These are phyloP conservation scores for Yarrowia galli DNA, from an alignment of 1,139 yeast genomes.

Conservation along the genomic window DNA sequence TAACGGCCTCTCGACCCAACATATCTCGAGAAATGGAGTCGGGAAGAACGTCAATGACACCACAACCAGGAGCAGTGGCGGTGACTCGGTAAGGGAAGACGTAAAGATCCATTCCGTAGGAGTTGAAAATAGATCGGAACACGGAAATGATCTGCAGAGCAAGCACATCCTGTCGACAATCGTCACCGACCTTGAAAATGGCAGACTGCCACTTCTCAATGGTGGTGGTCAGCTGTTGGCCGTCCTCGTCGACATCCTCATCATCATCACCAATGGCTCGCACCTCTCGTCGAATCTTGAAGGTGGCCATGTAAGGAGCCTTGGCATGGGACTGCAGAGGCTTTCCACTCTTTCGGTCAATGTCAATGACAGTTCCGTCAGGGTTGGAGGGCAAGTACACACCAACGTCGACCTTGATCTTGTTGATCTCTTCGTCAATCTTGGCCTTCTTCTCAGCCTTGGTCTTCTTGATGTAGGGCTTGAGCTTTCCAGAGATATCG, in stretches of 20 bases:
- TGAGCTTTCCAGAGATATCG: slow-evolving; percentile 88
- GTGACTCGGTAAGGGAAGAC: slow-evolving; percentile 95
- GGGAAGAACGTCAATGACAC: slow-evolving; percentile 97
- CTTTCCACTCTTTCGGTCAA: slow-evolving; percentile 88
- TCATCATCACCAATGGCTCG: slow-evolving; percentile 52
- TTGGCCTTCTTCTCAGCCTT: slow-evolving; percentile 96
- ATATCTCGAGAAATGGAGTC: slow-evolving; percentile 95
- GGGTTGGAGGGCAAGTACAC: slow-evolving; percentile 97
- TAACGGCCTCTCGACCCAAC: slow-evolving; percentile 98
- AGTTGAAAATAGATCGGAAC: slow-evolving; percentile 88
- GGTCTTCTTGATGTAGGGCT: slow-evolving; percentile 90
- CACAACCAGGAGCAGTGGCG: slow-evolving; percentile 99
- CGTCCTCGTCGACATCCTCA: slow-evolving; percentile 46
- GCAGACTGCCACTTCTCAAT: slow-evolving; percentile 81
- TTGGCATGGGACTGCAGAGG: slow-evolving; percentile 99
- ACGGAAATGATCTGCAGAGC: slow-evolving; percentile 92
- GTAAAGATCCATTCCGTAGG: slow-evolving; percentile 85
- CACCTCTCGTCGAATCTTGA: slow-evolving; percentile 73
- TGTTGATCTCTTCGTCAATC: slow-evolving; percentile 94
- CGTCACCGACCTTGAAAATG: slow-evolving; percentile 98
- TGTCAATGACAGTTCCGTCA: slow-evolving; percentile 91
- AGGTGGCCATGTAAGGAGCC: slow-evolving; percentile 98
- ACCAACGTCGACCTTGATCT: slow-evolving; percentile 76
- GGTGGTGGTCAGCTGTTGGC: slow-evolving; percentile 41
- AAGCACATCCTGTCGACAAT: slow-evolving; percentile 95